Evolutionary conservation across 192 early-diverging fungal species (phyloP).

Genomic region (Spizellomyces sp.): DNA sequence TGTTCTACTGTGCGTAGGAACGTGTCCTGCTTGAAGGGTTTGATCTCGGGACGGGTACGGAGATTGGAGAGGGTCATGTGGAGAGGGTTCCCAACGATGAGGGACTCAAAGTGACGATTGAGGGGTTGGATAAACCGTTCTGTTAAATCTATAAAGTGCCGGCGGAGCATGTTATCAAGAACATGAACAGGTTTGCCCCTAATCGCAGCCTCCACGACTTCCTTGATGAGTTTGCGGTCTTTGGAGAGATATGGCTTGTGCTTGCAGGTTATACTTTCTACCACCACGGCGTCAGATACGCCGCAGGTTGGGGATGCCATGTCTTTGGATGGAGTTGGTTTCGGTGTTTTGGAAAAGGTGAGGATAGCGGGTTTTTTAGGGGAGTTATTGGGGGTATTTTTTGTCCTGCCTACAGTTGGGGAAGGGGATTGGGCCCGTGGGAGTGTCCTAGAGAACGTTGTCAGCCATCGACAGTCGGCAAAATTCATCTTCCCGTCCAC

Average conservation of each 20-base stretch:
- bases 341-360: background rate
- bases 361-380: no score
- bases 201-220: conserved; percentile 71
- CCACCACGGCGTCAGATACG: background rate
- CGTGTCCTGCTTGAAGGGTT: conserved; percentile 75
- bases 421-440: background rate
- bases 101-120: conserved; percentile 87
- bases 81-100: conserved; percentile 70
- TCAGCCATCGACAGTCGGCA: background rate
- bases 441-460: background rate
- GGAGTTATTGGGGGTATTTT: no score
- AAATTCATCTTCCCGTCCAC: background rate
- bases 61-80: conserved; percentile 55
- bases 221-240: conserved; percentile 80
- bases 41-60: conserved; percentile 63
- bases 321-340: background rate
- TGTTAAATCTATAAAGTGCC: conserved; percentile 91
- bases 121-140: conserved; percentile 94
- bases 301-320: background rate
- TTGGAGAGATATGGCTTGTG: conserved; percentile 80
- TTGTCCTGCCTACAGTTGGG: no score
- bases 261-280: conserved; percentile 48
- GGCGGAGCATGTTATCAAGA: conserved; percentile 89
- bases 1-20: conserved; percentile 69
- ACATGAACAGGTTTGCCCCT: conserved; percentile 62